Evolutionary conservation across 2,329 filamentous ascomycete species (phyloP).

Genomic region (Lachnellula hyalina): DNA sequence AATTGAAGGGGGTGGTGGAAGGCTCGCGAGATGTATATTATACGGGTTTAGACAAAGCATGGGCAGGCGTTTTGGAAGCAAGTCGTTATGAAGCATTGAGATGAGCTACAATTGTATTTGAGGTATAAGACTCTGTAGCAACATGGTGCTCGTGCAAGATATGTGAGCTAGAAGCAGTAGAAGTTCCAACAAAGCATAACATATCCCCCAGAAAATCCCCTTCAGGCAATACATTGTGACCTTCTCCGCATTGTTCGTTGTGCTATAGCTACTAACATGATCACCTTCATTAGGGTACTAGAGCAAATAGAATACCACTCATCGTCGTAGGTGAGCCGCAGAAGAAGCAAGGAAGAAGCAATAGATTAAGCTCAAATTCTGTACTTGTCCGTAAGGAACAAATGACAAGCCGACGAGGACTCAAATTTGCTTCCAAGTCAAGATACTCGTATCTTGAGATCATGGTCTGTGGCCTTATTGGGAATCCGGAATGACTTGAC

Average conservation of each 20-base stretch:
- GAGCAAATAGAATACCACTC: not conserved
- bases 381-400: too few species aligned
- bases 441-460: not conserved
- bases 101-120: not conserved
- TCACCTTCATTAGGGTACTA: not conserved
- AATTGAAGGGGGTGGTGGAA: not conserved
- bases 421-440: not conserved
- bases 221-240: not conserved
- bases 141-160: not conserved
- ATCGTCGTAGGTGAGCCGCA: not conserved
- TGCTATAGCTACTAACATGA: not conserved
- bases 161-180: not conserved
- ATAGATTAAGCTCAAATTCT: too few species aligned
- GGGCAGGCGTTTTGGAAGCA: conserved; percentile 1
- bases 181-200: not conserved
- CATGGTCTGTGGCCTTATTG: not conserved
- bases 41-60: not conserved
- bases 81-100: not conserved
- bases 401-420: not conserved
- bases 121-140: not conserved
- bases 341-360: too few species aligned
- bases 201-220: not conserved
- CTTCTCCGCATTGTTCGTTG: not conserved
- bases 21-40: not conserved
- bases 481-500: not conserved